Evolutionary conservation across 306 rosid genomes (phyloP), one percentile per base, ranked within the genome.

Genomic region (Cucurbita pepo): DNA sequence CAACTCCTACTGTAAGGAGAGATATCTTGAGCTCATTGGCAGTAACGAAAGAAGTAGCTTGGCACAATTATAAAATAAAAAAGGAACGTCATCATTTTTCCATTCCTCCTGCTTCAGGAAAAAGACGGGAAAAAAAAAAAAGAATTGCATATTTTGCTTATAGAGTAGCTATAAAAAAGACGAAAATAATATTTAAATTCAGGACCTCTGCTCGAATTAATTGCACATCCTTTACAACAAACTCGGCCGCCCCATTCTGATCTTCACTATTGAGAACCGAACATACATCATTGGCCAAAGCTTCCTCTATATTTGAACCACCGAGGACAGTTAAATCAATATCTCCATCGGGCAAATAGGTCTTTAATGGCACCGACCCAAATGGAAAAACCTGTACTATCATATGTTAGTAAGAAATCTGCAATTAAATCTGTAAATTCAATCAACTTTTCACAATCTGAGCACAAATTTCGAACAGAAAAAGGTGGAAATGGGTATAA

Each of bases 261-360:
- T 90, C 96, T 76, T 90, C 95, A 21, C 81, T 80, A 73, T 75
- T 82, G 62, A 92, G 86, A 77, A 87, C 79, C 30, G 88, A 64
- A 82, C 81, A 83, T 64, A 92, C 89, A 77, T 85, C 81, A 73
- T 77, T 72, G 66, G 81, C 90, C 80, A 88, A 78, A 75, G 79
- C 79, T 70, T 92, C 90, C 82, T 88, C 95, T 50, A 84, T 57
- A 74, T 83, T 86, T 57, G 80, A 76, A 83, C 56, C 57, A 55
- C 92, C 75, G 30, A 90, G 60, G 37, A 83, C 88, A 34, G 95
- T 92, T 81, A 92, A 83, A 83, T 92, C 97, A 79, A 92, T 90
- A 88, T 92, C 97, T 50, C 97, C 97, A 74, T 92, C 92, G 5
- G 96, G 97, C 79, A 92, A 90, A 79, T 86, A 92, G 12, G 97